Conservation (phyloP, 257 asterid species). For the Solanum neorickii region DNA sequence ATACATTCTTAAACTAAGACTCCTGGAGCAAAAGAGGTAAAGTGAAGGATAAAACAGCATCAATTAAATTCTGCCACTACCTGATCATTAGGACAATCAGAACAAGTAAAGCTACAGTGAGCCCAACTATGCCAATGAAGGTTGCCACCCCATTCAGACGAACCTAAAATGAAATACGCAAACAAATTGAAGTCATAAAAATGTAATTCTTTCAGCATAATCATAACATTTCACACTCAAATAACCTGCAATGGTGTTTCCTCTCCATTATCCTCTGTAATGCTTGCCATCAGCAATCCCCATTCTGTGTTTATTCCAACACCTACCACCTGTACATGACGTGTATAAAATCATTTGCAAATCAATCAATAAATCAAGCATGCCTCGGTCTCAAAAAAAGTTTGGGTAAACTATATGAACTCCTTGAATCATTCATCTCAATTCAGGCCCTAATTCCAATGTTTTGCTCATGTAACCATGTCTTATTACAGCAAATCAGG, state of each 20-base stretch:
- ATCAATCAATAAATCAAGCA: neutral
- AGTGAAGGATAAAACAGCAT: constrained; percentile 1
- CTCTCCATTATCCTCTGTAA: constrained; percentile 96
- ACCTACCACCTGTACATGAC: constrained; percentile 48
- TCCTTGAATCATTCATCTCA: neutral
- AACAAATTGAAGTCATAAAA: neutral
- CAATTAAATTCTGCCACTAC: constrained; percentile 18
- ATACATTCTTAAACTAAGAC: constrained; percentile 3
- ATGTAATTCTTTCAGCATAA: neutral
- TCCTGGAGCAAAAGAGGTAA: neutral
- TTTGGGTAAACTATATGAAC: neutral
- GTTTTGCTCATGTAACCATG: neutral
- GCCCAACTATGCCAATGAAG: constrained; percentile 84
- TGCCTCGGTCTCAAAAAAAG: neutral
- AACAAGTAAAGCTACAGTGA: constrained; percentile 61
- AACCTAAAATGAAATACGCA: constrained; percentile 38
- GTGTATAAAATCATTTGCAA: neutral
- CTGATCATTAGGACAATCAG: constrained; percentile 64
- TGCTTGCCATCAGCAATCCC: constrained; percentile 98
- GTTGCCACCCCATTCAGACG: constrained; percentile 94
- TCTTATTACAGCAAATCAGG: neutral
- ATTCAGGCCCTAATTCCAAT: neutral
- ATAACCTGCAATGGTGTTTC: constrained; percentile 95
- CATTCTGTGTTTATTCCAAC: constrained; percentile 96
- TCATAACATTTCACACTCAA: neutral